Evolutionary conservation across 139 green algal genomes (phyloP).

Genomic region (Closterium sp.): DNA sequence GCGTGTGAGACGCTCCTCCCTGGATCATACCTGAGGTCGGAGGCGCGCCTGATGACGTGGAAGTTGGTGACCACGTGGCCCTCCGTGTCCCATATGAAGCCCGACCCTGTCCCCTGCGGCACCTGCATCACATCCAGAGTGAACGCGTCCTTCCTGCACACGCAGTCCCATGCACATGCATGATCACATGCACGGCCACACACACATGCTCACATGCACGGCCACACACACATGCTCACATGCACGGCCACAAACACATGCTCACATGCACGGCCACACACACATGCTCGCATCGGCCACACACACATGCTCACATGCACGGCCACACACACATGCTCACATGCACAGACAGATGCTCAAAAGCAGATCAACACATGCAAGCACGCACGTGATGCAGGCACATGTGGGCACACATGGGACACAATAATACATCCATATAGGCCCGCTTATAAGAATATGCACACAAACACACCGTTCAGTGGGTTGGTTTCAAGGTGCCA

Average conservation of each 20-base stretch:
- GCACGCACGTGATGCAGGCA: no score
- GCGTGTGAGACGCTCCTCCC: no score
- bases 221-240: no score
- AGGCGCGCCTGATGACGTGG: slow-evolving; percentile 69
- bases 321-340: not conserved
- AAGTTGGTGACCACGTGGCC: slow-evolving; percentile 79
- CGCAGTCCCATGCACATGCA: no score
- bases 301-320: not conserved
- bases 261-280: no score
- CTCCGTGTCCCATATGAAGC: slow-evolving; percentile 73
- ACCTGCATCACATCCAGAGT: slow-evolving; percentile 74
- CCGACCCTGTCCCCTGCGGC: slow-evolving; percentile 69
- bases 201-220: no score
- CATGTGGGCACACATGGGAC: no score
- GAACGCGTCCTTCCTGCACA: slow-evolving; percentile 64
- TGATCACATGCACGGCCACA: no score
- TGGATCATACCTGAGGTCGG: not conserved
- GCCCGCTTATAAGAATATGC: no score
- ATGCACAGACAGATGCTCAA: not conserved
- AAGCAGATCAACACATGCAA: not conserved
- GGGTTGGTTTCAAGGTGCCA: not conserved
- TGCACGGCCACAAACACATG: no score
- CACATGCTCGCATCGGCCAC: no score
- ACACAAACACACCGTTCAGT: not conserved
- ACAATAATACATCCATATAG: no score